Conservation (phyloP, 2,329 filamentous ascomycete species). For the Scortechinia acanthostroma region DNA sequence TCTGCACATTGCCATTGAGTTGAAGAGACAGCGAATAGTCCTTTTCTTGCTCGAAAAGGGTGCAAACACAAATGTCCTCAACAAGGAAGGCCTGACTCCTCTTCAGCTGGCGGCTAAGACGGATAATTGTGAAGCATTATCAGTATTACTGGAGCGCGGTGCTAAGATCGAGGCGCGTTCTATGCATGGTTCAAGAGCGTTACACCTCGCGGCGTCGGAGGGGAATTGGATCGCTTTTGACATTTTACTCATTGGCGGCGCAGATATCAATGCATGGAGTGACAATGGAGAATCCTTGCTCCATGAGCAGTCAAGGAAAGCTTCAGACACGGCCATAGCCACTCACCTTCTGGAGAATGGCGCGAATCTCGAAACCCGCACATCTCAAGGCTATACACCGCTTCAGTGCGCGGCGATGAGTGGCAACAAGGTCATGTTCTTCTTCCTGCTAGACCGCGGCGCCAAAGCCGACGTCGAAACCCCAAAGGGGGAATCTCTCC, state of each 20-base stretch:
- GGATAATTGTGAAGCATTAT: conserved; percentile 18
- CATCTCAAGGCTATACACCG: conserved; percentile 15
- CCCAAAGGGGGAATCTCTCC: conserved; percentile 14
- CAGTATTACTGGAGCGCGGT: conserved; percentile 14
- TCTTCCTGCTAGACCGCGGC: conserved; percentile 11
- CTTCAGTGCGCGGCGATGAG: conserved; percentile 16
- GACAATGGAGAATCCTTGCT: conserved; percentile 15
- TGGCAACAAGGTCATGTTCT: conserved; percentile 16
- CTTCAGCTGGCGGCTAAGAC: conserved; percentile 15
- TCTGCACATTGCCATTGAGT: conserved; percentile 15
- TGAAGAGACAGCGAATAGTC: conserved; percentile 13
- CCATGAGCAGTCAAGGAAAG: conserved; percentile 12
- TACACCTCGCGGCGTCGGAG: conserved; percentile 13
- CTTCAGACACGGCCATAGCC: conserved; percentile 8
- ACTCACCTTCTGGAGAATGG: conserved; percentile 13
- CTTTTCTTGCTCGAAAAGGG: conserved; percentile 17
- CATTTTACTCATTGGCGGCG: conserved; percentile 15
- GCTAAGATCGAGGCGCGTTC: conserved; percentile 14
- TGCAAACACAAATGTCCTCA: conserved; percentile 7
- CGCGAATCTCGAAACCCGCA: conserved; percentile 16
- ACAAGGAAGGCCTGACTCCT: conserved; percentile 14
- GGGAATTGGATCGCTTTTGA: conserved; percentile 18
- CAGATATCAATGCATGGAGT: conserved; percentile 18
- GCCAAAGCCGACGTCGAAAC: conserved; percentile 14
- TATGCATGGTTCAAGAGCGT: conserved; percentile 11